phyloP scores from a whole-genome alignment of 1,284 basidiomycete genomes.

The Tausonia pullulans region DNA sequence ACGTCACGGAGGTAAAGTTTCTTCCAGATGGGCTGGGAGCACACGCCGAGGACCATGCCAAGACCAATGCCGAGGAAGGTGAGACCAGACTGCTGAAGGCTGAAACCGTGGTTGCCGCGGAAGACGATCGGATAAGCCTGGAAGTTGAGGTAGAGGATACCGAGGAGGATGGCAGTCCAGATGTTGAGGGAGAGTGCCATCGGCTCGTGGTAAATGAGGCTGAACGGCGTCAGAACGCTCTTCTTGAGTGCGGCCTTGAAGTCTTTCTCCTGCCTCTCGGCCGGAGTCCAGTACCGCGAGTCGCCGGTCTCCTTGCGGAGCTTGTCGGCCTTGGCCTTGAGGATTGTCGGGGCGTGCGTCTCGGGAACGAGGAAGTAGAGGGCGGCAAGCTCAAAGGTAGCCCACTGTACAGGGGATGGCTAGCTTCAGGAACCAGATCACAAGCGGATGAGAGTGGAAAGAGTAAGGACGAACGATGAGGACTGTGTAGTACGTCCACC shows the following conservation, averaged over 20 bases:
- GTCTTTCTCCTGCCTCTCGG: slow-evolving; percentile 41
- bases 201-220: slow-evolving; percentile 37
- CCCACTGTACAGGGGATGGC: slow-evolving; percentile 25
- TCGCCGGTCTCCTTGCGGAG: slow-evolving; percentile 44
- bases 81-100: slow-evolving; percentile 49
- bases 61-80: slow-evolving; percentile 60
- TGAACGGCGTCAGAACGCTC: slow-evolving; percentile 58
- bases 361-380: slow-evolving; percentile 52
- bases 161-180: slow-evolving; percentile 54
- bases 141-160: slow-evolving; percentile 59
- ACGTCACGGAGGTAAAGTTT: slow-evolving; percentile 27
- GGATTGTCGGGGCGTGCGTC: slow-evolving; percentile 56
- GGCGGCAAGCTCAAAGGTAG: slow-evolving; percentile 30
- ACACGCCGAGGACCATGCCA: slow-evolving; percentile 49
- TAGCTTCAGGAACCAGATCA: background rate
- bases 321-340: slow-evolving; percentile 45
- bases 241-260: slow-evolving; percentile 41
- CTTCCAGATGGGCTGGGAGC: slow-evolving; percentile 55
- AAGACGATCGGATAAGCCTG: slow-evolving; percentile 63
- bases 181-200: slow-evolving; percentile 62
- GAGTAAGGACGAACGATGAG: slow-evolving; percentile 34
- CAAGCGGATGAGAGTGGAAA: slow-evolving; percentile 18
- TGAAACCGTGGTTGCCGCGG: slow-evolving; percentile 48
- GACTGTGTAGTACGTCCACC: slow-evolving; percentile 64
- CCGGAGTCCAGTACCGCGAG: slow-evolving; percentile 46